Conservation (phyloP, 768 basidiomycete species). For the Ramaria rubella region DNA sequence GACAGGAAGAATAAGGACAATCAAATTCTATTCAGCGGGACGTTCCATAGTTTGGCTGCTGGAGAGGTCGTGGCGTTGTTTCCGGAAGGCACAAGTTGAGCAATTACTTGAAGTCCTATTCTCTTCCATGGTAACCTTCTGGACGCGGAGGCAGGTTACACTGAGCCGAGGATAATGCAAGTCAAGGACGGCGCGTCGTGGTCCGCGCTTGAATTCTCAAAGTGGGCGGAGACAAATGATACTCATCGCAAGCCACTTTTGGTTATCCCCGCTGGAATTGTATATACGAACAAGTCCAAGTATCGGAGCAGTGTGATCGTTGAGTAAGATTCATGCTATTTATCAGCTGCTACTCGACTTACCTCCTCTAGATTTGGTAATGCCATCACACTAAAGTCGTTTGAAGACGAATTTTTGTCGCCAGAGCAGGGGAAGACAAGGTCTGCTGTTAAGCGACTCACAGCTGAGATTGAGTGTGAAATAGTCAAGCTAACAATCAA, state of each 20-base stretch:
- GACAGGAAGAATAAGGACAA: constrained; percentile 93
- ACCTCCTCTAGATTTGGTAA: constrained; percentile 58
- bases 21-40: constrained; percentile 79
- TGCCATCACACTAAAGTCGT: constrained; percentile 71
- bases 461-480: constrained; percentile 62
- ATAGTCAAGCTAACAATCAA: constrained; percentile 79
- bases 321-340: constrained; percentile 20
- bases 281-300: constrained; percentile 93
- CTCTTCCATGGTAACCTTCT: neutral
- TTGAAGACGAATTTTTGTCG: constrained; percentile 72
- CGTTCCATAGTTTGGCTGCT: constrained; percentile 75
- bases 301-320: constrained; percentile 81
- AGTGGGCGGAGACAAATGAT: constrained; percentile 61
- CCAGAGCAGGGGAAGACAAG: constrained; percentile 60
- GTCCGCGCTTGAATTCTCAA: constrained; percentile 89
- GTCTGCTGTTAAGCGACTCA: constrained; percentile 80
- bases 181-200: constrained; percentile 90
- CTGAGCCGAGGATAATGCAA: constrained; percentile 72
- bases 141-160: constrained; percentile 41
- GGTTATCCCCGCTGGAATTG: constrained; percentile 81
- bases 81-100: constrained; percentile 74
- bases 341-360: constrained; percentile 11
- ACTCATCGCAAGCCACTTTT: constrained; percentile 43
- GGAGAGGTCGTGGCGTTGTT: constrained; percentile 88
- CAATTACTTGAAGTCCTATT: neutral